Conservation (phyloP, 805 yeast species). For the Cyberlindnera amylophila region DNA sequence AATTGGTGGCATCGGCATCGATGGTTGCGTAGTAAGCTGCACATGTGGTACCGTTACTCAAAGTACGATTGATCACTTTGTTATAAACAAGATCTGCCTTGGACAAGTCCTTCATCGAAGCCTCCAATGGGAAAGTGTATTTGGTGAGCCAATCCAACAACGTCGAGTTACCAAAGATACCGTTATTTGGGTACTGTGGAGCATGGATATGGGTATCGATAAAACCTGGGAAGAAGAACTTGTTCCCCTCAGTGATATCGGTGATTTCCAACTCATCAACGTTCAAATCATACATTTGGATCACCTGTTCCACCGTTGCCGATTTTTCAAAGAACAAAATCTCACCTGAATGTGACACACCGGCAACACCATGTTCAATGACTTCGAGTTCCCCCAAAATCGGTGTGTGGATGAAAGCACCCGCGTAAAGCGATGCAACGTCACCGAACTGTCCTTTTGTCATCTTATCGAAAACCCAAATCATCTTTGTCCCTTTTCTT, state of each 20-base stretch:
- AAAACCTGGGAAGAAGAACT: conserved; percentile 79
- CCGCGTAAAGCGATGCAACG: conserved; percentile 45
- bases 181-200: conserved; percentile 77
- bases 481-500: too few relatives aligned
- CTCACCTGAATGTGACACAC: conserved; percentile 48
- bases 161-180: conserved; percentile 82
- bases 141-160: conserved; percentile 83
- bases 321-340: conserved; percentile 28
- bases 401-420: conserved; percentile 76
- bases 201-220: conserved; percentile 84
- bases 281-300: conserved; percentile 10
- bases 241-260: conserved; percentile 33
- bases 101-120: conserved; percentile 50
- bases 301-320: conserved; percentile 6
- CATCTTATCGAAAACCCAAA: neutral
- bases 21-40: conserved; percentile 91
- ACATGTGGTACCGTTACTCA: conserved; percentile 82
- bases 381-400: conserved; percentile 52
- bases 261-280: conserved; percentile 31
- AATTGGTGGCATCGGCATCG: conserved; percentile 69
- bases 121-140: conserved; percentile 88
- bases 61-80: conserved; percentile 64
- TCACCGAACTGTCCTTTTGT: conserved; percentile 2
- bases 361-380: conserved; percentile 51
- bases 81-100: conserved; percentile 62